Conservation (phyloP, 148 eudicot genomes). For the Drosera capensis region DNA sequence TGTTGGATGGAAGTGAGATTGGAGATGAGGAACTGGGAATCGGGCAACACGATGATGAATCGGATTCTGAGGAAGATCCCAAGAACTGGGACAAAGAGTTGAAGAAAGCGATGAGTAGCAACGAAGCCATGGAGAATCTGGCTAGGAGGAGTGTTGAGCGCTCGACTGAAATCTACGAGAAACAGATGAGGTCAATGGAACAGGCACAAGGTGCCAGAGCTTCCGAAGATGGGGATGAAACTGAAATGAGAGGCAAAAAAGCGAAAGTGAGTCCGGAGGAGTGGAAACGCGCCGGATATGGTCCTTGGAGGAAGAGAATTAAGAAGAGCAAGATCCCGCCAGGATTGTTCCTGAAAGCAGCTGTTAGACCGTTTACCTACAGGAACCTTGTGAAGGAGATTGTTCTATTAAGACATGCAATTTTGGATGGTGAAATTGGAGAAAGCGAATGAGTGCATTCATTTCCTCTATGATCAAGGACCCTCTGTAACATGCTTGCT, state of each 20-base stretch:
- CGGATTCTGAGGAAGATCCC: constrained; percentile 44
- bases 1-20: constrained; percentile 21
- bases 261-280: constrained; percentile 60
- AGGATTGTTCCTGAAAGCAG: constrained; percentile 63
- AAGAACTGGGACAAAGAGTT: constrained; percentile 70
- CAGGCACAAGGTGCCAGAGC: constrained; percentile 7
- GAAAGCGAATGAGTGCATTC: constrained; percentile 5
- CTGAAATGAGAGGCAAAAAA: constrained; percentile 28
- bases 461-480: background rate
- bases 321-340: constrained; percentile 85
- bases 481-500: background rate
- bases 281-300: constrained; percentile 52
- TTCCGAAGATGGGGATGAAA: constrained; percentile 32
- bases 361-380: constrained; percentile 79
- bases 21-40: constrained; percentile 34
- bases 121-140: constrained; percentile 65
- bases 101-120: constrained; percentile 57
- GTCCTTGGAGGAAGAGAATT: constrained; percentile 52
- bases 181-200: constrained; percentile 29
- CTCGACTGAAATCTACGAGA: constrained; percentile 25
- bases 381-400: constrained; percentile 90
- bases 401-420: constrained; percentile 69
- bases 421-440: constrained; percentile 73
- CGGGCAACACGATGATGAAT: constrained; percentile 35
- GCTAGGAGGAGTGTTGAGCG: constrained; percentile 32